Evolutionary conservation across 805 yeast species (phyloP).

Genomic region (Saccharomycopsis lassenensis): DNA sequence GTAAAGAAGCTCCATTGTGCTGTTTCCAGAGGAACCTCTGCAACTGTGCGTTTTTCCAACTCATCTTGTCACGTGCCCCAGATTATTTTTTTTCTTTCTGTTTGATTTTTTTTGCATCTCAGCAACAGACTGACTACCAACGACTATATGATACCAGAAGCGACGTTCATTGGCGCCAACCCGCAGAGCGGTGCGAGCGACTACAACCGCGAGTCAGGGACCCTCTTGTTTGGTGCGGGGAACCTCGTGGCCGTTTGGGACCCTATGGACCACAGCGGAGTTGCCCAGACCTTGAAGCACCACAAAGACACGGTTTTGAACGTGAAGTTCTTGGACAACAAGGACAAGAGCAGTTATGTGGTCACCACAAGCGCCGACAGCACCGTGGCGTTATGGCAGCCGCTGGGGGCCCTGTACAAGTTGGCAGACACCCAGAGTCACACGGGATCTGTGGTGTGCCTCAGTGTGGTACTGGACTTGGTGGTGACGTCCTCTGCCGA

Average conservation of each 20-base stretch:
- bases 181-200: constrained; percentile 52
- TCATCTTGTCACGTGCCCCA: no score
- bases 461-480: constrained; percentile 19
- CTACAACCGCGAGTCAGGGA: constrained; percentile 26
- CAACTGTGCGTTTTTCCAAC: no score
- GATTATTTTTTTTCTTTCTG: not conserved
- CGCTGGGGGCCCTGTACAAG: no score
- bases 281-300: constrained; percentile 43
- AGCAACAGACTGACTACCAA: constrained; percentile 19
- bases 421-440: no score
- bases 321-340: constrained; percentile 37
- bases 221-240: constrained; percentile 66
- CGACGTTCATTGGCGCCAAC: constrained; percentile 65
- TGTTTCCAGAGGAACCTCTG: no score
- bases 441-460: constrained; percentile 45
- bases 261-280: constrained; percentile 41
- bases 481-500: constrained; percentile 55
- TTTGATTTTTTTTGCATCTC: constrained; percentile 11
- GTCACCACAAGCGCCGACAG: constrained; percentile 64
- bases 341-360: constrained; percentile 32
- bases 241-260: constrained; percentile 57
- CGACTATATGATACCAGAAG: no score
- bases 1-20: no score
- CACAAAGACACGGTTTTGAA: constrained; percentile 57
- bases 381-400: constrained; percentile 49